phyloP scores from a whole-genome alignment of 805 yeast species.

The Wickerhamomyces tratensis region DNA sequence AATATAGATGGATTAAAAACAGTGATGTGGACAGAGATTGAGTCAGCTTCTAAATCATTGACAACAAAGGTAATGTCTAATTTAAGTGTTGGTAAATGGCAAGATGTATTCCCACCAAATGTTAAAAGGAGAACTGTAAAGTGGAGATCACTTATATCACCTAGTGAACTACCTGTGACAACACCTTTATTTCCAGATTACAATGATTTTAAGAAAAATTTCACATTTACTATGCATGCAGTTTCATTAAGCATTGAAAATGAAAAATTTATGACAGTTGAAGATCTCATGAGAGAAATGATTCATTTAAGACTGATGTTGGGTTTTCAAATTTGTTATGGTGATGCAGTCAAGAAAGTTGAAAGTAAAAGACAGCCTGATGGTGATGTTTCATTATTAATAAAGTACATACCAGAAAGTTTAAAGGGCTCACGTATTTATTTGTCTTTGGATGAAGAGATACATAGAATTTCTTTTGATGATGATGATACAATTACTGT shows the following conservation, averaged over 20 bases:
- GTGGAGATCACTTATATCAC: constrained; percentile 90
- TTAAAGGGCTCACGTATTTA: constrained; percentile 58
- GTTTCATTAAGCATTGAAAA: constrained; percentile 55
- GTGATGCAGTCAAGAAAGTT: constrained; percentile 51
- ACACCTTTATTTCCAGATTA: constrained; percentile 69
- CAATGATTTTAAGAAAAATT: constrained; percentile 60
- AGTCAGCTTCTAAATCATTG: constrained; percentile 69
- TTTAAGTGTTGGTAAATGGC: constrained; percentile 79
- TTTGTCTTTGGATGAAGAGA: constrained; percentile 69
- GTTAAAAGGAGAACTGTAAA: constrained; percentile 62
- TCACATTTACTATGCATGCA: constrained; percentile 76
- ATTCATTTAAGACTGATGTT: constrained; percentile 69
- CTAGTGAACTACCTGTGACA: constrained; percentile 84
- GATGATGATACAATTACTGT: constrained; percentile 67
- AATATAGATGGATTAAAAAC: constrained; percentile 7
- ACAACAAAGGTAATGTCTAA: constrained; percentile 43
- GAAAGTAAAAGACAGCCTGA: constrained; percentile 52
- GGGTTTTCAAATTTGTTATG: constrained; percentile 88
- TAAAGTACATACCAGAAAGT: constrained; percentile 44
- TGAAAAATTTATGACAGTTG: constrained; percentile 39
- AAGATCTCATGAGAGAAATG: constrained; percentile 76
- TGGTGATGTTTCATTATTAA: constrained; percentile 44
- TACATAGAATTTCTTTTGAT: constrained; percentile 75
- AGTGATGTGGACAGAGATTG: constrained; percentile 48
- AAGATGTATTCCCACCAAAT: constrained; percentile 73